A percentile compares a stretch with the other conserved stretches of the same genome.
phyloP scores from a whole-genome alignment of 2,329 filamentous ascomycete species.

The Catunica adiposa region DNA sequence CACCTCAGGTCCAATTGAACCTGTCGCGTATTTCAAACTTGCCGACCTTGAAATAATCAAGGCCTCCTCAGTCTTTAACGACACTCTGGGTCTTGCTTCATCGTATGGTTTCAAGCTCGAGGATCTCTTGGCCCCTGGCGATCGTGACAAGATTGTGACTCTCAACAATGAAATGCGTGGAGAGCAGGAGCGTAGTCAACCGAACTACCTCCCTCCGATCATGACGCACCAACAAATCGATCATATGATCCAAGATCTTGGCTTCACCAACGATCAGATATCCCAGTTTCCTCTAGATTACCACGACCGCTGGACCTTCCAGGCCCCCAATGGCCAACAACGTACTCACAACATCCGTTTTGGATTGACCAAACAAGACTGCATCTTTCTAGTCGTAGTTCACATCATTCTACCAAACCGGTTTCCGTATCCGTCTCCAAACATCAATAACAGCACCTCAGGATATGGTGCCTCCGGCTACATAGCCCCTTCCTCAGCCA shows the following conservation, averaged over 20 bases:
- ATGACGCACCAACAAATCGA: slow-evolving; percentile 37
- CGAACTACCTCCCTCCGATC: slow-evolving; percentile 49
- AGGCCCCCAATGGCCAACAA: slow-evolving; percentile 33
- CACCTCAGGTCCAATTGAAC: slow-evolving; percentile 29
- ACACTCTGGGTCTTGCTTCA: slow-evolving; percentile 34
- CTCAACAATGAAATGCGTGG: slow-evolving; percentile 38
- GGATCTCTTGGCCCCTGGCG: slow-evolving; percentile 35
- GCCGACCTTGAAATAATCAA: slow-evolving; percentile 39
- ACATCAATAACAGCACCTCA: slow-evolving; percentile 23
- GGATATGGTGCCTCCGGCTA: slow-evolving; percentile 22
- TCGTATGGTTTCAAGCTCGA: slow-evolving; percentile 34
- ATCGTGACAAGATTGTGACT: slow-evolving; percentile 34
- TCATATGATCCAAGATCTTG: slow-evolving; percentile 36
- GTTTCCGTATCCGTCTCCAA: slow-evolving; percentile 27
- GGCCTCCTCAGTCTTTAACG: slow-evolving; percentile 37
- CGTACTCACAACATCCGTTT: slow-evolving; percentile 34
- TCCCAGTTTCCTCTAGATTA: slow-evolving; percentile 35
- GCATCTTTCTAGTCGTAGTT: slow-evolving; percentile 45
- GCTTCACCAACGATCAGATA: slow-evolving; percentile 37
- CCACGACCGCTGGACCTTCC: slow-evolving; percentile 39
- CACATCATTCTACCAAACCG: slow-evolving; percentile 25
- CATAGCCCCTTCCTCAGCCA: slow-evolving; percentile 16
- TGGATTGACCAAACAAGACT: slow-evolving; percentile 42
- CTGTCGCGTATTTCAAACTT: slow-evolving; percentile 40
- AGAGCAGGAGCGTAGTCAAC: slow-evolving; percentile 40